phyloP scores from a whole-genome alignment of 148 eudicot genomes.

The Rheum nobile region DNA sequence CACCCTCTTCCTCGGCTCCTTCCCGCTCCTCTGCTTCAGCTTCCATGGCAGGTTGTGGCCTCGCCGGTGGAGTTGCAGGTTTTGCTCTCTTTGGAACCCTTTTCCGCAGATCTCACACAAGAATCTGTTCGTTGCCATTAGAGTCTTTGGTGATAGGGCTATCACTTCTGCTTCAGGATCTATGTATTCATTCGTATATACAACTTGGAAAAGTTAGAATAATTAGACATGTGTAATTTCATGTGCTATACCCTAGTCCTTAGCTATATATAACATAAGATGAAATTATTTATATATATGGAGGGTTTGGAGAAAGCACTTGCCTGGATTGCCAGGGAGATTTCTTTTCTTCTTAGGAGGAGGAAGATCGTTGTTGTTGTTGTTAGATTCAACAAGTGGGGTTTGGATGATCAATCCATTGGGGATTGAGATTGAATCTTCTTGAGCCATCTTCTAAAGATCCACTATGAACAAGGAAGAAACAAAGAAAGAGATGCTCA shows the following conservation, averaged over 20 bases:
- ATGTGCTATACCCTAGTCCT: neutral
- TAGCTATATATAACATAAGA: no score
- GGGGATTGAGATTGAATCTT: neutral
- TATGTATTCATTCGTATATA: conserved; percentile 3
- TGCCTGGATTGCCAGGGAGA: conserved; percentile 69
- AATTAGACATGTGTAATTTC: neutral
- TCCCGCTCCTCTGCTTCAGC: conserved; percentile 76
- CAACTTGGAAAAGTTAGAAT: neutral
- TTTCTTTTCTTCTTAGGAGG: conserved; percentile 65
- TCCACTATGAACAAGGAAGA: neutral
- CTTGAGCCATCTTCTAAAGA: neutral
- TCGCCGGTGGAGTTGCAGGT: conserved; percentile 72
- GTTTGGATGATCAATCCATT: conserved; percentile 17
- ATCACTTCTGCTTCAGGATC: conserved; percentile 98
- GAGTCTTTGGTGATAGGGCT: conserved; percentile 79
- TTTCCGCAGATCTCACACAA: conserved; percentile 90
- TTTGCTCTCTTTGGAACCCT: conserved; percentile 89
- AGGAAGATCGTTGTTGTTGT: conserved; percentile 14
- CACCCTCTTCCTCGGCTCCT: conserved; percentile 60
- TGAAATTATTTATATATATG: no score
- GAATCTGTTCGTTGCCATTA: conserved; percentile 93
- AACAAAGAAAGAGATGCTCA: neutral
- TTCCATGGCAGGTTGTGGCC: conserved; percentile 97
- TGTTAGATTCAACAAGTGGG: conserved; percentile 30
- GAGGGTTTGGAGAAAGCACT: neutral